These are phyloP conservation scores for Polyrhizophydium stewartii DNA, from an alignment of 371 early-diverging fungal genomes.

Conservation along the genomic window DNA sequence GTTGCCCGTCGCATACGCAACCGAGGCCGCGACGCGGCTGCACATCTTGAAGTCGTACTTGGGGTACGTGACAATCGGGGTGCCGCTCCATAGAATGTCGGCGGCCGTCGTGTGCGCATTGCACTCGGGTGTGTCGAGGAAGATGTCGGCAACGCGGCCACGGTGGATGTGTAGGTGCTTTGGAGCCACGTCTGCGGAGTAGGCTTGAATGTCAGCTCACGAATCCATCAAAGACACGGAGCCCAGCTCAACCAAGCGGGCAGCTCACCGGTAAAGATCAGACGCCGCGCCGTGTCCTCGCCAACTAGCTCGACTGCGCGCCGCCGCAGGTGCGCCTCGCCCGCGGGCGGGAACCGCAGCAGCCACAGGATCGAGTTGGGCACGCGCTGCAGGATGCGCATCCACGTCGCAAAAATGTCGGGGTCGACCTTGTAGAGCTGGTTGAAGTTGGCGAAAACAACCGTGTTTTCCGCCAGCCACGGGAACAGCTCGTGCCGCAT, in stretches of 20 bases:
- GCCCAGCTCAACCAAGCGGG: not conserved
- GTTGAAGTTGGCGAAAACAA: conserved; percentile 93
- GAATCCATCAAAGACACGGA: no score
- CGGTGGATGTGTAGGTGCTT: conserved; percentile 91
- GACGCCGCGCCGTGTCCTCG: conserved; percentile 69
- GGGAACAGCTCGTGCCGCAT: conserved; percentile 90
- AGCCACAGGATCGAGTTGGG: conserved; percentile 87
- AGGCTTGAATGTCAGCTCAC: not conserved
- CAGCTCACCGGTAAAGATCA: conserved; percentile 66
- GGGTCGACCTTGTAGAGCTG: conserved; percentile 91
- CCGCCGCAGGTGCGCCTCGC: conserved; percentile 69
- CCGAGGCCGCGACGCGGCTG: conserved; percentile 83
- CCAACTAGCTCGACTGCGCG: conserved; percentile 76
- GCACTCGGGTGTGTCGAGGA: conserved; percentile 91
- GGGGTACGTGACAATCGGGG: conserved; percentile 88
- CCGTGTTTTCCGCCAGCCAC: conserved; percentile 67
- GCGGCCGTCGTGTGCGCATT: conserved; percentile 94
- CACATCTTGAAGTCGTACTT: conserved; percentile 88
- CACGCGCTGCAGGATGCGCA: conserved; percentile 72
- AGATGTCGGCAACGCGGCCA: conserved; percentile 87
- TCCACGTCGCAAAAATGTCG: conserved; percentile 76
- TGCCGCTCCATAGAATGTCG: conserved; percentile 91
- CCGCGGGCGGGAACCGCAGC: conserved; percentile 85
- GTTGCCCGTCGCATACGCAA: conserved; percentile 76
- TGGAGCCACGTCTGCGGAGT: conserved; percentile 69